Percentiles rank a stretch among this genome's conserved stretches.
Conservation (phyloP, 129 eudicot genomes). For the Silybum marianum region DNA sequence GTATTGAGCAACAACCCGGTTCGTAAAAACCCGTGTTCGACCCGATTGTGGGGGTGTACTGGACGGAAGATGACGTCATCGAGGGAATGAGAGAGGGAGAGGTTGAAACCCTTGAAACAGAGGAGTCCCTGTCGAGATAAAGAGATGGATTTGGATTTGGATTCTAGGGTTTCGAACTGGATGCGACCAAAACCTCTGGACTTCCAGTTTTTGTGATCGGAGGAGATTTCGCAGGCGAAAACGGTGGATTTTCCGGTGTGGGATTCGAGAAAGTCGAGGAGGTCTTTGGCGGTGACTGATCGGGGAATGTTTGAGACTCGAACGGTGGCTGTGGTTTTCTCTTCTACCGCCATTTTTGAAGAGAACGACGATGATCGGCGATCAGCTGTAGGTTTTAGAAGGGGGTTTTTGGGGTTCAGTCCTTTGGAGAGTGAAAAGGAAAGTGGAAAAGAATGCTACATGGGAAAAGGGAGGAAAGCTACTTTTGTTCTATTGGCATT, state of each 20-base stretch:
- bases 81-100: constrained; percentile 49
- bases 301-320: constrained; percentile 69
- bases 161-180: constrained; percentile 67
- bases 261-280: constrained; percentile 57
- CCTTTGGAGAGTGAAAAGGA: not conserved
- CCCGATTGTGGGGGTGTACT: constrained; percentile 48
- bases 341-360: constrained; percentile 41
- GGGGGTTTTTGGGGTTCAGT: constrained; percentile 18
- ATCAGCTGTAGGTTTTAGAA: not conserved
- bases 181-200: constrained; percentile 78
- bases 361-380: constrained; percentile 1
- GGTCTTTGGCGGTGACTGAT: constrained; percentile 66
- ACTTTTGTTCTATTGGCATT: not conserved
- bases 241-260: constrained; percentile 54
- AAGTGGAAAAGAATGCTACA: not conserved
- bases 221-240: constrained; percentile 68
- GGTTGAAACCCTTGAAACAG: constrained; percentile 51
- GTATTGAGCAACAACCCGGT: constrained; percentile 52
- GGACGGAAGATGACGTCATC: constrained; percentile 71
- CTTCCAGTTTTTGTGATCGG: constrained; percentile 91
- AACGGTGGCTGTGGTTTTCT: constrained; percentile 53
- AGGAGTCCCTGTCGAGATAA: constrained; percentile 37
- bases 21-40: constrained; percentile 43
- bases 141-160: constrained; percentile 43
- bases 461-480: not conserved